These are phyloP conservation scores for Cordyceps cateniannulata DNA, from an alignment of 2,329 filamentous ascomycete species.

Conservation along the genomic window DNA sequence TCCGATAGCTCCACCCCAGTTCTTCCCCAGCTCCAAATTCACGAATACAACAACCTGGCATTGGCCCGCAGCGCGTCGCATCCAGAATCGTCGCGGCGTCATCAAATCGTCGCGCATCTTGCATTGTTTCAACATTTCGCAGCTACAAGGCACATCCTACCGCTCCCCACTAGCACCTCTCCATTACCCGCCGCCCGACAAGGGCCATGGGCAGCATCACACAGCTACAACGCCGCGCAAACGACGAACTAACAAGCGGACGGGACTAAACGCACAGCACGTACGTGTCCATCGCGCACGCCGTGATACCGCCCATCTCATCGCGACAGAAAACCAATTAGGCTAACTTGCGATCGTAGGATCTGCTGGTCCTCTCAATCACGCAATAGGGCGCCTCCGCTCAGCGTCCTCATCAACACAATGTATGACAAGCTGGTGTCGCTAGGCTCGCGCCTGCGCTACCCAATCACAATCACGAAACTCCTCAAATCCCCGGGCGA, in stretches of 20 bases:
- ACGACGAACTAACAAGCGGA: background rate
- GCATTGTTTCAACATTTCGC: background rate
- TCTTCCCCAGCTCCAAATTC: background rate
- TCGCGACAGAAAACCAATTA: background rate
- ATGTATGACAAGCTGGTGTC: slow-evolving; percentile 39
- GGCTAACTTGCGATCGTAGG: background rate
- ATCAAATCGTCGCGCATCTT: background rate
- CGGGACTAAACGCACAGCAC: background rate
- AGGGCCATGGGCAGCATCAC: slow-evolving; percentile 10
- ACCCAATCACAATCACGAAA: slow-evolving; percentile 88
- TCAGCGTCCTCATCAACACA: slow-evolving; percentile 8
- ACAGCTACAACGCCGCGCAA: slow-evolving; percentile 4
- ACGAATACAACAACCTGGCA: slow-evolving; percentile 5
- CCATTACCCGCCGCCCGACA: background rate
- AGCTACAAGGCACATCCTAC: background rate
- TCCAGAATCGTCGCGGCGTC: slow-evolving; percentile 1
- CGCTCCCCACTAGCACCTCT: background rate
- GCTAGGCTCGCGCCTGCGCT: slow-evolving; percentile 64
- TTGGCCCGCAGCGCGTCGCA: slow-evolving; percentile 10
- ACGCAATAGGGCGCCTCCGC: slow-evolving; percentile 7
- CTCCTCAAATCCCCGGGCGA: slow-evolving; percentile 73
- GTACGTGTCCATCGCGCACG: background rate
- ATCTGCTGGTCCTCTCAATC: background rate
- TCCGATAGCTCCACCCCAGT: background rate
- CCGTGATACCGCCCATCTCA: background rate